phyloP scores from a whole-genome alignment of 495 filamentous ascomycete species.

The Aspergillus ellipticus region DNA sequence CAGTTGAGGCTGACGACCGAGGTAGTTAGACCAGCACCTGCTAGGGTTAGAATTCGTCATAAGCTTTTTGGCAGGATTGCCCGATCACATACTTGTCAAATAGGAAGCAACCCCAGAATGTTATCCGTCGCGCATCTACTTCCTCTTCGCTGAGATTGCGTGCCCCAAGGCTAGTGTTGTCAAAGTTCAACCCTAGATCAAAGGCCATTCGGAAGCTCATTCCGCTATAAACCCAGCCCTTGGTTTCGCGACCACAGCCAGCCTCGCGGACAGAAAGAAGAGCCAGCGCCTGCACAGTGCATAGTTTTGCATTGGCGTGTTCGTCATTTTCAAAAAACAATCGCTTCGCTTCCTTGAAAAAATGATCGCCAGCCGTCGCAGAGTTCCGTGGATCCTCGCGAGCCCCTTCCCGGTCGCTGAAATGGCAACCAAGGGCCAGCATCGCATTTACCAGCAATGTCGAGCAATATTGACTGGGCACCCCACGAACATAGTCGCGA shows the following conservation, averaged over 20 bases:
- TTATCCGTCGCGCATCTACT: conserved; percentile 82
- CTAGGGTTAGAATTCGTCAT: conserved; percentile 14
- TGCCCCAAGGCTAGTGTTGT: conserved; percentile 60
- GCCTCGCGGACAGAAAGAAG: conserved; percentile 97
- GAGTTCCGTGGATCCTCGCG: conserved; percentile 66
- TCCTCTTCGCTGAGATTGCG: conserved; percentile 73
- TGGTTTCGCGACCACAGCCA: conserved; percentile 89
- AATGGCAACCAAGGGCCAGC: conserved; percentile 94
- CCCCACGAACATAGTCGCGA: conserved; percentile 73
- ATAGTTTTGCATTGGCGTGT: conserved; percentile 82
- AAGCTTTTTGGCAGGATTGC: conserved; percentile 1
- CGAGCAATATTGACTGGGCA: conserved; percentile 71
- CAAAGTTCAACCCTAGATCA: conserved; percentile 90
- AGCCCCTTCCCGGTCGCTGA: conserved; percentile 71
- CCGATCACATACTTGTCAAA: conserved; percentile 76
- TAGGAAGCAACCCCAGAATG: conserved; percentile 98
- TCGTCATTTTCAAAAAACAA: conserved; percentile 88
- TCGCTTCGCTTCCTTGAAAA: conserved; percentile 92
- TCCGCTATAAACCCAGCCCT: conserved; percentile 96
- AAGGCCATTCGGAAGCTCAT: conserved; percentile 99
- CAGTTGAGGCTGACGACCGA: conserved; percentile 87
- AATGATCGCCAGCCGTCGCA: conserved; percentile 90
- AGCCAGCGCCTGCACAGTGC: conserved; percentile 92
- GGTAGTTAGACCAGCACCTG: conserved; percentile 95
- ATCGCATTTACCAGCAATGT: conserved; percentile 91